Evolutionary conservation across 106 monocot species (phyloP), one percentile per base, ranked within the genome.

Genomic region (Apostasia ramifera): DNA sequence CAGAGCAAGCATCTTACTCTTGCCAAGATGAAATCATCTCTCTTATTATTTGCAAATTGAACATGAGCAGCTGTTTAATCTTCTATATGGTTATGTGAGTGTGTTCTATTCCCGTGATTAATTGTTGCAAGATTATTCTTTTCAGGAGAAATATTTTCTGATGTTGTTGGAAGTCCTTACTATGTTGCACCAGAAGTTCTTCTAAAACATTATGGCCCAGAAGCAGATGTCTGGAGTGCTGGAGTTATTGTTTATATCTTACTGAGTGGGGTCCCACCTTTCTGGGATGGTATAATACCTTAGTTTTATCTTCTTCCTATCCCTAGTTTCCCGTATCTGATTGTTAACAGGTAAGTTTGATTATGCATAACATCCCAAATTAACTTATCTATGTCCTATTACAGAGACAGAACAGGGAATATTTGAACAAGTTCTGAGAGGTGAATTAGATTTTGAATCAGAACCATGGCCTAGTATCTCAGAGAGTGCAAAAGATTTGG

Each of bases 381-480:
- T 26, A 26, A 26, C 26, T 26, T 26, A 26, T 26, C 26, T 26
- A 26, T 26, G 26, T 26, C 26, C 26, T 26, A 26, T 26, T 26
- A 26, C 66, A 73, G 73, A 73, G 48, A 66, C 15, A 2, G 73
- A 73, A 48, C 55, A 66, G 46, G 73, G 73, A 66, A 73, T 73
- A 66, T 73, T 73, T 66, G 73, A 66, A 57, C 73, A 73, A 66
- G 66, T 73, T 44, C 53, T 73, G 49, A 73, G 66, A 66, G 73
- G 73, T 57, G 66, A 65, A 3, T 66, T 73, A 57, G 73, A 73
- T 57, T 66, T 73, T 41, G 44, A 12, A 11, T 73, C 73, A 7
- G 73, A 73, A 47, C 73, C 73, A 56, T 65, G 73, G 73, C 73
- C 73, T 46, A 46, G 66, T 57, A 73, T 73, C 45, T 73, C 73